These are phyloP conservation scores for Colletotrichum paranaense DNA, from an alignment of 2,329 filamentous ascomycete species.

Conservation along the genomic window DNA sequence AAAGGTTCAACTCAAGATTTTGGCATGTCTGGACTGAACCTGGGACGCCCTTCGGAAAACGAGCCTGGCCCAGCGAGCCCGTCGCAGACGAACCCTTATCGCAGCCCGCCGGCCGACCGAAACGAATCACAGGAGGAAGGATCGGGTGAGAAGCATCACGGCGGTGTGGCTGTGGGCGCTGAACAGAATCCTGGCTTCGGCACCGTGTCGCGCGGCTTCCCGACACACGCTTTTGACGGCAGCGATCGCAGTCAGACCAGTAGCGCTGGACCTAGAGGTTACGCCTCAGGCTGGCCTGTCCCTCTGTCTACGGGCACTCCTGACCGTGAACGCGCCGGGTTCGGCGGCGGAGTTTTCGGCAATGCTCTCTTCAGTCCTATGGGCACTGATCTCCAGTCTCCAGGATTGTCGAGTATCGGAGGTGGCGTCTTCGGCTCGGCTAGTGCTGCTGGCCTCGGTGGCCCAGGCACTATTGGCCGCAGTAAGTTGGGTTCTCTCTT, in stretches of 20 bases:
- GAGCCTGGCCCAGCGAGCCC: conserved; percentile 85
- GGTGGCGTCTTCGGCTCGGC: conserved; percentile 76
- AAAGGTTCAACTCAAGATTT: conserved; percentile 69
- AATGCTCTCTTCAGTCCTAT: conserved; percentile 83
- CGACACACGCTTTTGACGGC: conserved; percentile 68
- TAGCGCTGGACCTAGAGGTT: conserved; percentile 83
- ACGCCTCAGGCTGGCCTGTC: conserved; percentile 72
- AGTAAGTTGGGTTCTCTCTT: conserved; percentile 92
- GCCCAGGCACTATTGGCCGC: conserved; percentile 76
- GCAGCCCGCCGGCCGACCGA: conserved; percentile 85
- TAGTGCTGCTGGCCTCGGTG: conserved; percentile 63
- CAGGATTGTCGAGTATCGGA: conserved; percentile 71
- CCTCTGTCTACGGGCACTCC: conserved; percentile 74
- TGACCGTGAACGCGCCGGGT: conserved; percentile 70
- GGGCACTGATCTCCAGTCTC: conserved; percentile 79
- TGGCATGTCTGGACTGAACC: conserved; percentile 70
- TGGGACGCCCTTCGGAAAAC: conserved; percentile 66
- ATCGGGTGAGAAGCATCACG: conserved; percentile 58
- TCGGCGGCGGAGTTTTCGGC: conserved; percentile 72
- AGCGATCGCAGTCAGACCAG: conserved; percentile 95
- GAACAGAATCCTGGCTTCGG: conserved; percentile 64
- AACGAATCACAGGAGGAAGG: conserved; percentile 71
- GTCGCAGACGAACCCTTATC: conserved; percentile 95
- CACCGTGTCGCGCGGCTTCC: conserved; percentile 63
- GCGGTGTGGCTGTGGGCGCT: conserved; percentile 59